phyloP scores from a whole-genome alignment of 1,284 basidiomycete species.

The Bjerkandera adusta region DNA sequence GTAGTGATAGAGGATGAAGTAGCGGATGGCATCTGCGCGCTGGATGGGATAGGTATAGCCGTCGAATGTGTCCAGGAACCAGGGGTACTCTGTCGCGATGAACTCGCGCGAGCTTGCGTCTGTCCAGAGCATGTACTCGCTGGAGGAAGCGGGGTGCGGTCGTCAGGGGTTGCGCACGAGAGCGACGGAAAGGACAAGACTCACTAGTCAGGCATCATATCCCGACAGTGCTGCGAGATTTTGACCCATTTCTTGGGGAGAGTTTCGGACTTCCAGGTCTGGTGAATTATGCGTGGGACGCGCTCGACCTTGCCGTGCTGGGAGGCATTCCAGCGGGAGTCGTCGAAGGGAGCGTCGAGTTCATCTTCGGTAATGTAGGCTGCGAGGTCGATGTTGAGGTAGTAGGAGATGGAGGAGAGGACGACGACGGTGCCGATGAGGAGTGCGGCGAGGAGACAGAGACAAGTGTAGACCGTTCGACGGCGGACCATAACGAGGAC shows the following conservation, averaged over 20 bases:
- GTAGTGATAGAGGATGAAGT: slow-evolving; percentile 95
- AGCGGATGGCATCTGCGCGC: slow-evolving; percentile 96
- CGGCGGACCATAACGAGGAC: slow-evolving; percentile 39
- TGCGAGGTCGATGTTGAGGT: slow-evolving; percentile 78
- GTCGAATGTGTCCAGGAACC: slow-evolving; percentile 94
- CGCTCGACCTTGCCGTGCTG: slow-evolving; percentile 62
- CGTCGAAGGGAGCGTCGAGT: slow-evolving; percentile 55
- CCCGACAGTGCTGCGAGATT: slow-evolving; percentile 77
- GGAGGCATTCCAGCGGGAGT: slow-evolving; percentile 57
- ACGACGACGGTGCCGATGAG: slow-evolving; percentile 91
- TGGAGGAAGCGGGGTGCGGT: slow-evolving; percentile 32
- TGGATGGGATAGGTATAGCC: slow-evolving; percentile 93
- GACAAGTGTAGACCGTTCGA: slow-evolving; percentile 64
- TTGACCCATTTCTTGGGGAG: slow-evolving; percentile 84
- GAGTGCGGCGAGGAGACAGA: slow-evolving; percentile 81
- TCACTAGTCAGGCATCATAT: slow-evolving; percentile 95
- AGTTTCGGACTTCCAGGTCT: slow-evolving; percentile 95
- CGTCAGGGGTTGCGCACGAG: slow-evolving; percentile 16
- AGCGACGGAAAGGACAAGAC: slow-evolving; percentile 32
- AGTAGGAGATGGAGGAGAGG: slow-evolving; percentile 87
- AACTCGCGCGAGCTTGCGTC: slow-evolving; percentile 90
- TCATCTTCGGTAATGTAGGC: slow-evolving; percentile 83
- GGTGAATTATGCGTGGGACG: slow-evolving; percentile 93
- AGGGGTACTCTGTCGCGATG: slow-evolving; percentile 84
- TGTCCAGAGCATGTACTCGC: slow-evolving; percentile 97